Conservation (phyloP, 1,139 yeast genomes). For the Magnusiomyces tetraspermus region DNA sequence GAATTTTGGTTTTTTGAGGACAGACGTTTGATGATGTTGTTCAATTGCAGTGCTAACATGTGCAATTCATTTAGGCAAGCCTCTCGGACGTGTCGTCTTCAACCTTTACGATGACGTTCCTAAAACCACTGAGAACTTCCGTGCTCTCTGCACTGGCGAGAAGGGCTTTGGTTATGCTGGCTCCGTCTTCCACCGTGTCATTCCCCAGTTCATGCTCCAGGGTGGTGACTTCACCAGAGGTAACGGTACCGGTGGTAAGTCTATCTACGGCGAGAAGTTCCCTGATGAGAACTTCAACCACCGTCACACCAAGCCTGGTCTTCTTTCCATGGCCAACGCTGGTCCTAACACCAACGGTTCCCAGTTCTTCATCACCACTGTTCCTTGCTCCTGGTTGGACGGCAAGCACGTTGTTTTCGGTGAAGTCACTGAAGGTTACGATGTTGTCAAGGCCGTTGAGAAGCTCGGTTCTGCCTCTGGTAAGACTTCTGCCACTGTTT, state of each 20-base stretch:
- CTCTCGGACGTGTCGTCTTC: slow-evolving; percentile 69
- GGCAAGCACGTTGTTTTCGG: slow-evolving; percentile 99
- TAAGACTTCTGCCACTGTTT: slow-evolving; percentile 66
- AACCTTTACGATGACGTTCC: slow-evolving; percentile 90
- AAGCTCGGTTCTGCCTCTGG: slow-evolving; percentile 76
- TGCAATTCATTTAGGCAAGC: slow-evolving; percentile 26
- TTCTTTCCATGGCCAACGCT: slow-evolving; percentile 97
- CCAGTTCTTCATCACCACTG: slow-evolving; percentile 97
- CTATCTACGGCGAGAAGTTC: slow-evolving; percentile 93
- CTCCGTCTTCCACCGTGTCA: slow-evolving; percentile 96
- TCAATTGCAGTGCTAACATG: not conserved
- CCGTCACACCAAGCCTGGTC: slow-evolving; percentile 87
- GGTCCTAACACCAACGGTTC: slow-evolving; percentile 99
- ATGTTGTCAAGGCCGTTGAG: slow-evolving; percentile 88
- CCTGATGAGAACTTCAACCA: slow-evolving; percentile 88
- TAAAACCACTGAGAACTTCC: slow-evolving; percentile 97
- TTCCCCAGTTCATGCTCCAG: slow-evolving; percentile 95
- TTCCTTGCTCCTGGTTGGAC: slow-evolving; percentile 92
- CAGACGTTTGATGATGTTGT: no score
- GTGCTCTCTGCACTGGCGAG: slow-evolving; percentile 95
- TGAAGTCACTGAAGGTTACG: slow-evolving; percentile 86
- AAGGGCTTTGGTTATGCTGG: slow-evolving; percentile 92
- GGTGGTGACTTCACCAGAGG: slow-evolving; percentile 69
- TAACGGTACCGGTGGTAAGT: slow-evolving; percentile 94
- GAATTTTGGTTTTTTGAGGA: not conserved